phyloP scores from a whole-genome alignment of 2,329 filamentous ascomycete species.

The Byssothecium circinans region DNA sequence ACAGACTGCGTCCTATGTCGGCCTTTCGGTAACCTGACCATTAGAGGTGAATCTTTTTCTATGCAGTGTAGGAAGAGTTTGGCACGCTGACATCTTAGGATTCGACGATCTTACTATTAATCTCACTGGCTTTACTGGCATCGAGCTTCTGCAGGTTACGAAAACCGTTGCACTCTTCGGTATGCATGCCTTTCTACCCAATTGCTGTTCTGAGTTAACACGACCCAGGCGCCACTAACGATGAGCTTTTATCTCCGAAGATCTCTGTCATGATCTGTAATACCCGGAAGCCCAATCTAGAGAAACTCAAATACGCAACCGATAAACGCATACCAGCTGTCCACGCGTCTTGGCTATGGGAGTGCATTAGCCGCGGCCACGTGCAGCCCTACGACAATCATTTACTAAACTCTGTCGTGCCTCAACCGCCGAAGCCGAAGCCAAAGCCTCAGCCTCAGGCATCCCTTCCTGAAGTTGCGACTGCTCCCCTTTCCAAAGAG shows the following conservation, averaged over 20 bases:
- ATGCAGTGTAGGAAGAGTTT: background rate
- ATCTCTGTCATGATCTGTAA: conserved; percentile 80
- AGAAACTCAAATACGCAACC: conserved; percentile 78
- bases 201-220: conserved; percentile 16
- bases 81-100: conserved; percentile 46
- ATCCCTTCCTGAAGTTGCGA: conserved; percentile 19
- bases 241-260: conserved; percentile 71
- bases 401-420: conserved; percentile 21
- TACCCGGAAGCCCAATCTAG: conserved; percentile 57
- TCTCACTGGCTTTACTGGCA: conserved; percentile 78
- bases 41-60: conserved; percentile 50
- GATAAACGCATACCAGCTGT: conserved; percentile 82
- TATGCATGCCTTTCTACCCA: conserved; percentile 32
- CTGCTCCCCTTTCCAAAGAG: conserved; percentile 25
- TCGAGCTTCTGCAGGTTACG: conserved; percentile 82
- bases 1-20: conserved; percentile 71
- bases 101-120: conserved; percentile 74
- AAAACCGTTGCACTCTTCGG: conserved; percentile 74
- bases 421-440: conserved; percentile 20
- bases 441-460: conserved; percentile 14
- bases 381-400: conserved; percentile 53
- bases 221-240: conserved; percentile 68
- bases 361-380: conserved; percentile 64
- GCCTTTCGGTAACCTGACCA: conserved; percentile 72
- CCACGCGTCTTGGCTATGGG: conserved; percentile 79